Evolutionary conservation across 805 yeast genomes (phyloP), one percentile per base, ranked within the genome.

Genomic region (Kregervanrija fluxuum): DNA sequence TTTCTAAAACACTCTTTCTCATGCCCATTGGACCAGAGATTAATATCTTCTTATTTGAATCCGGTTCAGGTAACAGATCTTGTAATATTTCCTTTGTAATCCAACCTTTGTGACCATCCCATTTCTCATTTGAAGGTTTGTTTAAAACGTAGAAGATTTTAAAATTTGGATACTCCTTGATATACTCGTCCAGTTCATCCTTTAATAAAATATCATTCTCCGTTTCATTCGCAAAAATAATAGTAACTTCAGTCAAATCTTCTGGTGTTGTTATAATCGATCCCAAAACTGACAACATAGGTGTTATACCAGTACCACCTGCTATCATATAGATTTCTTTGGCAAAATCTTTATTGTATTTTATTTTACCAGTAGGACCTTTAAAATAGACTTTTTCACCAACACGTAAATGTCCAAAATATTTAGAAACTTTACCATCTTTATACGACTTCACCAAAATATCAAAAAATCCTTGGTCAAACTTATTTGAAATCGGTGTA

Each of bases 261-360:
- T 73, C 79, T 3, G 87, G 80, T 28, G 81, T 78, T 13, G 89
- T 83, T 49, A 83, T 76, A 41, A 84, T 71, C 47, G 75, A 75
- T 48, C 85, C 80, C 42, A 85, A 69, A 12, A 90, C 83, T 65
- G 89, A 95, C 57, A 85, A 73, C 66, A 87, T 80, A 34, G 97
- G 96, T 8, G 96, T 87, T 50, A 90, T 82, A 42, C 97, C 95
- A 0, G 91, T 79, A 14, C 95, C 95, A 53, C 93, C 95, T 8
- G 90, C 91, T 53, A 85, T 70, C 67, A 85, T 71, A 14, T 80
- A 79, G 46, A 85, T 70, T 48, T 79, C 76, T 48, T 74, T 74
- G 35, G 79, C 82, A 68, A 77, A 74, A 57, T 82, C 82, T 22
- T 72, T 53, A 35, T 56, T 46, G 59, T 82, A 82, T 32, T 76